Percentiles rank a stretch among this genome's conserved stretches.
phyloP scores from a whole-genome alignment of 1,284 basidiomycete species.

The Pholiota adiposa region DNA sequence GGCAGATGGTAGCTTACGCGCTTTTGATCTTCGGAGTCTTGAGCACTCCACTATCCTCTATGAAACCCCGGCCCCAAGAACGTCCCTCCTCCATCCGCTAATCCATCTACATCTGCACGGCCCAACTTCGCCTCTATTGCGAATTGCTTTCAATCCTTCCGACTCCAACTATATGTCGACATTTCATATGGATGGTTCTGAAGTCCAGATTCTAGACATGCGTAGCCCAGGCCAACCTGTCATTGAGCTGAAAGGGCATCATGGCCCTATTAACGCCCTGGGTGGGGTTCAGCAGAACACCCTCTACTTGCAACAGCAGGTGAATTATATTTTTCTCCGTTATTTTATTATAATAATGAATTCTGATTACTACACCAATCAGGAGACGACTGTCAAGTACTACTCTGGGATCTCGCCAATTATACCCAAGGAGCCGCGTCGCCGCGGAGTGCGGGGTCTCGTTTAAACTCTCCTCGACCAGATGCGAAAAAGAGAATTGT shows the following conservation, averaged over 20 bases:
- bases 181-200: constrained; percentile 87
- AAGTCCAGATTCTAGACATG: constrained; percentile 93
- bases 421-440: constrained; percentile 65
- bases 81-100: constrained; percentile 57
- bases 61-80: constrained; percentile 86
- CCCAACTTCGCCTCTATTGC: constrained; percentile 81
- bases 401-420: constrained; percentile 85
- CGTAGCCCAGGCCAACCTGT: constrained; percentile 92
- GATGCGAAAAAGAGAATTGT: constrained; percentile 77
- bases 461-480: constrained; percentile 73
- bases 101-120: constrained; percentile 60
- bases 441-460: constrained; percentile 64
- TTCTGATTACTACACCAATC: constrained; percentile 8
- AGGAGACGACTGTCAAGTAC: constrained; percentile 92
- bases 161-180: constrained; percentile 94
- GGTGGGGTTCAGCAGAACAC: constrained; percentile 87
- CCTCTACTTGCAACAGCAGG: constrained; percentile 86
- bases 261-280: constrained; percentile 77
- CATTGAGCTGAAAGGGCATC: constrained; percentile 85
- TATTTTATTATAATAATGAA: background rate
- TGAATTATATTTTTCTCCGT: constrained; percentile 37
- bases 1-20: constrained; percentile 94
- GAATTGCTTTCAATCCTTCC: constrained; percentile 86
- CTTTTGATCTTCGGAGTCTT: constrained; percentile 94
- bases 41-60: constrained; percentile 99